Percentiles rank a stretch among this genome's conserved stretches.
Evolutionary conservation across 805 yeast species (phyloP).

Genomic region (Schwanniomyces occidentalis): DNA sequence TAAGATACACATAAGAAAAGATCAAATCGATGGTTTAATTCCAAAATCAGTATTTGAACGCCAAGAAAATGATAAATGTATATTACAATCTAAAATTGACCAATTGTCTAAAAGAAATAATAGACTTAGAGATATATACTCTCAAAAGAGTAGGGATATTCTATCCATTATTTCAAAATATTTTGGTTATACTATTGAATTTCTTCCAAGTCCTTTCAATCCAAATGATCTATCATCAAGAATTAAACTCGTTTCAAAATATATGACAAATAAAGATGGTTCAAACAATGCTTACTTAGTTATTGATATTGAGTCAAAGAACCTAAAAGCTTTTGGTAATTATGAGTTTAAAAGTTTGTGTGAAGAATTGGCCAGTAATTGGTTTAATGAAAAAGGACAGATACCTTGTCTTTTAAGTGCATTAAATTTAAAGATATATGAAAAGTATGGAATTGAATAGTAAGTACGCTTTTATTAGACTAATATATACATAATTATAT

Average conservation of each 20-base stretch:
- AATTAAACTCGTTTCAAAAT: constrained; percentile 55
- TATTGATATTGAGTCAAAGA: constrained; percentile 55
- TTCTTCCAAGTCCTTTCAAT: constrained; percentile 46
- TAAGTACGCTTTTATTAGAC: constrained; percentile 3
- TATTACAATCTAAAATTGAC: constrained; percentile 47
- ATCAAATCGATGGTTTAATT: constrained; percentile 30
- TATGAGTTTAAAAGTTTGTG: constrained; percentile 38
- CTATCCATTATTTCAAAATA: constrained; percentile 64
- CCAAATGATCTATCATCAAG: constrained; percentile 50
- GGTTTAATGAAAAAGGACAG: constrained; percentile 69
- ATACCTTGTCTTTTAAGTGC: constrained; percentile 80
- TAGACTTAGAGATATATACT: constrained; percentile 58
- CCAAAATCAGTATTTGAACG: constrained; percentile 69
- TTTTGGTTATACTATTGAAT: constrained; percentile 74
- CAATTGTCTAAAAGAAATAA: constrained; percentile 51
- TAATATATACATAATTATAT: constrained; percentile 3
- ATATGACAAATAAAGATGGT: constrained; percentile 22
- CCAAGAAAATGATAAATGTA: constrained; percentile 52
- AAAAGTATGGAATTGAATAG: constrained; percentile 24
- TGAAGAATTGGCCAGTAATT: constrained; percentile 56
- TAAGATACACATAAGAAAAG: constrained; percentile 19
- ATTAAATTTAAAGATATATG: constrained; percentile 65
- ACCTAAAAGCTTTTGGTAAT: constrained; percentile 52
- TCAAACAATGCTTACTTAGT: constrained; percentile 46
- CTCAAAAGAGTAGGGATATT: constrained; percentile 69